These are phyloP conservation scores for Naegleria gruberi DNA, from an alignment of 208 protist genomes.

Conservation along the genomic window DNA sequence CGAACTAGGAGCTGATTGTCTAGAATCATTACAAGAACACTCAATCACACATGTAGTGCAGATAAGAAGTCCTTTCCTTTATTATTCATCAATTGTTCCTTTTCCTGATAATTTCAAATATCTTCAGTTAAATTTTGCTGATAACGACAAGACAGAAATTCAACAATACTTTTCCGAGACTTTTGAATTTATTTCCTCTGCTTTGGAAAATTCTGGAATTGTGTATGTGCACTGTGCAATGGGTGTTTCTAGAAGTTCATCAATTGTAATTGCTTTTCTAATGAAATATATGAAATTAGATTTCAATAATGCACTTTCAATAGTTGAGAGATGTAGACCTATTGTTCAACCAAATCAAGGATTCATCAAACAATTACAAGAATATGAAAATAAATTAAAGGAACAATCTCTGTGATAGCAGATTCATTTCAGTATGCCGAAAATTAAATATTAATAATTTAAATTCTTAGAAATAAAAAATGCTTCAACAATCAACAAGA, in stretches of 20 bases:
- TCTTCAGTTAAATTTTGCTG: neutral
- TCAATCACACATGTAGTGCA: neutral
- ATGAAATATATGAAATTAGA: neutral
- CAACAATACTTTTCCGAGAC: neutral
- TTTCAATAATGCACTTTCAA: neutral
- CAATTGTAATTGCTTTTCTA: neutral
- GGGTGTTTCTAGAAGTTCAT: neutral
- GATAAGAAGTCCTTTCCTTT: neutral
- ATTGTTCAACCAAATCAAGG: neutral
- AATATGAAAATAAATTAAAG: no score
- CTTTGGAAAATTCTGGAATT: neutral
- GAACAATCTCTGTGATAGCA: no score
- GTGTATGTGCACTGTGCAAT: neutral
- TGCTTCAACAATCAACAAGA: no score
- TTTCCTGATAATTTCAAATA: constrained; percentile 7
- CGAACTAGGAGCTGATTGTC: neutral
- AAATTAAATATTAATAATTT: no score
- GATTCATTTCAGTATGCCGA: no score
- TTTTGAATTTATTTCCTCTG: constrained; percentile 5
- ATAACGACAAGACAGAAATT: neutral
- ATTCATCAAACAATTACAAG: neutral
- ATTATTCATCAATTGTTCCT: no score
- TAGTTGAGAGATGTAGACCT: neutral
- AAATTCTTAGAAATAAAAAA: no score
- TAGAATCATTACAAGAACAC: neutral